Evolutionary conservation across 371 early-diverging fungal species (phyloP).

Genomic region (Circinella umbellata): DNA sequence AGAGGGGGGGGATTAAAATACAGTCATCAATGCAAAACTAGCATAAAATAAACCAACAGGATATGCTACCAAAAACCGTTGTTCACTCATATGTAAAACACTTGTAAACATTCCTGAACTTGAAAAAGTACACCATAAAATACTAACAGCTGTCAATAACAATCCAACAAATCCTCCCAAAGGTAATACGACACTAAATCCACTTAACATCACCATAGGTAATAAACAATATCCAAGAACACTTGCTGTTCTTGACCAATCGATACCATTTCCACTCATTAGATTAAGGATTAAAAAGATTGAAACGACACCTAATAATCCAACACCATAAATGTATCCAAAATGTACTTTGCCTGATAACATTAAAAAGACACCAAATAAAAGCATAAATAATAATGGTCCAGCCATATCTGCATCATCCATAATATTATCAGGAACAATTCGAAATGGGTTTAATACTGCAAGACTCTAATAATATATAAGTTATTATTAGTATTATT

Average conservation of each 20-base stretch:
- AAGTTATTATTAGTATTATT: background rate
- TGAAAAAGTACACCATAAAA: constrained; percentile 94
- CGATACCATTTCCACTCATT: constrained; percentile 91
- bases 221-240: constrained; percentile 96
- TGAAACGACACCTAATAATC: constrained; percentile 86
- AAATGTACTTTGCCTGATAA: constrained; percentile 94
- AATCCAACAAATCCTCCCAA: constrained; percentile 63
- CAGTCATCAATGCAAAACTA: constrained; percentile 93
- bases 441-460: constrained; percentile 89
- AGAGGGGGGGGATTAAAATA: constrained; percentile 65
- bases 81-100: constrained; percentile 90
- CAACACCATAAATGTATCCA: constrained; percentile 97
- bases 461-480: constrained; percentile 63
- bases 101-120: constrained; percentile 96
- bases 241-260: constrained; percentile 87
- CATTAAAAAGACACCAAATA: constrained; percentile 87
- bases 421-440: constrained; percentile 90
- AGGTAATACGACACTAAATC: constrained; percentile 57
- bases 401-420: constrained; percentile 96
- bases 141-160: constrained; percentile 67
- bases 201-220: constrained; percentile 90
- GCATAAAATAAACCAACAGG: constrained; percentile 94
- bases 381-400: constrained; percentile 87
- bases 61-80: constrained; percentile 94
- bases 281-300: constrained; percentile 91